phyloP scores from a whole-genome alignment of 2,329 filamentous ascomycete species.

The Pseudogymnoascus sp. region DNA sequence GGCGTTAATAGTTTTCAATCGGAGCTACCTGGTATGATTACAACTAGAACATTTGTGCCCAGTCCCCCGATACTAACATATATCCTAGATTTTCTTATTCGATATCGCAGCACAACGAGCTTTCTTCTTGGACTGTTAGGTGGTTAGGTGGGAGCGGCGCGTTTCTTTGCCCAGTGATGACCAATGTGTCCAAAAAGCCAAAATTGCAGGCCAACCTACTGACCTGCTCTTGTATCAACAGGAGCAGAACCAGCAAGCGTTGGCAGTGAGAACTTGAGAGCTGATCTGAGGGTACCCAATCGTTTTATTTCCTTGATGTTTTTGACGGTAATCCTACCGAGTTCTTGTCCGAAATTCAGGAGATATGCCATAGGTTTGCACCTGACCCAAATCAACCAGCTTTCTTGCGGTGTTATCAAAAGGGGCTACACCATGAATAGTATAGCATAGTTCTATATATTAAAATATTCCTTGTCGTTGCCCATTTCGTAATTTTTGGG shows the following conservation, averaged over 20 bases:
- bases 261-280: conserved; percentile 34
- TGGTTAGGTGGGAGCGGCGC: conserved; percentile 13
- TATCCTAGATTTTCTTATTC: background rate
- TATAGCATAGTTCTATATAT: background rate
- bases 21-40: conserved; percentile 26
- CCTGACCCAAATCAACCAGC: background rate
- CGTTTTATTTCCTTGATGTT: background rate
- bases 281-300: conserved; percentile 31
- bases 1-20: conserved; percentile 31
- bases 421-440: background rate
- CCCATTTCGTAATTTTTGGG: background rate
- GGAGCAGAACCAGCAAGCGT: conserved; percentile 23
- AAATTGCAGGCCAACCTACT: conserved; percentile 32
- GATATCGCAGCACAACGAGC: background rate
- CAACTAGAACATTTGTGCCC: background rate
- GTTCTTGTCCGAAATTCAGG: background rate
- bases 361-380: background rate
- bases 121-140: background rate
- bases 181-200: conserved; percentile 32
- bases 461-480: background rate
- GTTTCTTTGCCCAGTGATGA: conserved; percentile 29
- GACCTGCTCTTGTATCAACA: conserved; percentile 14
- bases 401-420: background rate
- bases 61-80: background rate
- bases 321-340: background rate